Conservation (phyloP, 176 grass and related monocot species). For the Hordeum marinum region DNA sequence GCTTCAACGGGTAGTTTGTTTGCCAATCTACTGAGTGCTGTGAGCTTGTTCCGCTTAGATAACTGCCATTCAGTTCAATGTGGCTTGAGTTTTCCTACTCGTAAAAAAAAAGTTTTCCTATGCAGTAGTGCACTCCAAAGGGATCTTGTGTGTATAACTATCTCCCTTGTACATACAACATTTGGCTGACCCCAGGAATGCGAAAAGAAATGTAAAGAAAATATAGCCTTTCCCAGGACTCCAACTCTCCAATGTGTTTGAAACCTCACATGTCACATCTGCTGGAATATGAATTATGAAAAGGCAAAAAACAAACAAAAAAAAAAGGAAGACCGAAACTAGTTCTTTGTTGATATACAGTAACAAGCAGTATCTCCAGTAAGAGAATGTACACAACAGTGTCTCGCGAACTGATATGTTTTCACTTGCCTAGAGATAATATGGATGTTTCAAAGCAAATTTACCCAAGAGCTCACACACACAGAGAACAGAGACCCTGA, state of each 20-base stretch:
- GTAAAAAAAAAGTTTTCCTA: too few species aligned
- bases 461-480: background rate
- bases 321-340: background rate
- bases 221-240: background rate
- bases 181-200: constrained; percentile 1
- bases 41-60: background rate
- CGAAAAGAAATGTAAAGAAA: background rate
- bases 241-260: background rate
- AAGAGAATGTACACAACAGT: background rate
- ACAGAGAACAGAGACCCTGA: too few species aligned
- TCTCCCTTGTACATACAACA: background rate
- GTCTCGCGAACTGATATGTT: too few species aligned
- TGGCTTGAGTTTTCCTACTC: background rate
- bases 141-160: background rate
- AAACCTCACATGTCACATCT: too few species aligned
- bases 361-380: too few species aligned
- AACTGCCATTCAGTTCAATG: background rate
- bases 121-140: background rate
- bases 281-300: background rate
- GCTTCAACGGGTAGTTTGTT: background rate
- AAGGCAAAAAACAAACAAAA: too few species aligned
- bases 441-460: background rate
- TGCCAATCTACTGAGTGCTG: background rate
- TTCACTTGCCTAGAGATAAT: background rate
- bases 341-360: background rate